Evolutionary conservation across 805 yeast genomes (phyloP).

Genomic region (Priceomyces haplophilus): DNA sequence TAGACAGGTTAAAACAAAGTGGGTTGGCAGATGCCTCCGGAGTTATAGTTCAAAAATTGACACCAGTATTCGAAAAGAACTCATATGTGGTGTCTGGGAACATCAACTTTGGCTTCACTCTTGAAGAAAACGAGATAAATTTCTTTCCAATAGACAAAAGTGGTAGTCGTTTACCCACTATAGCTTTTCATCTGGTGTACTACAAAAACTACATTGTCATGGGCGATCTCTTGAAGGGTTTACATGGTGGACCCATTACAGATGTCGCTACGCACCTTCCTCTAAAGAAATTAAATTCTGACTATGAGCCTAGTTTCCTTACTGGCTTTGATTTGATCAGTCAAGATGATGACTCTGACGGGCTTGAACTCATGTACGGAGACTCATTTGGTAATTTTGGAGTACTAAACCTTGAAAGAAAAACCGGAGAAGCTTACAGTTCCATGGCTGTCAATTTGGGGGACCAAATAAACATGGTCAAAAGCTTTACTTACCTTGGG

Average conservation of each 20-base stretch:
- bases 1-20: slow-evolving; percentile 7
- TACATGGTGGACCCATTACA: slow-evolving; percentile 4
- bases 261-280: background rate
- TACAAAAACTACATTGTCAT: slow-evolving; percentile 6
- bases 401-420: slow-evolving; percentile 1
- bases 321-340: slow-evolving; percentile 12
- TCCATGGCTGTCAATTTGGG: slow-evolving; percentile 22
- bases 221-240: slow-evolving; percentile 20
- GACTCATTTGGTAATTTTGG: slow-evolving; percentile 31
- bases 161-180: slow-evolving; percentile 9
- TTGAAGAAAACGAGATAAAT: background rate
- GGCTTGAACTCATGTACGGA: slow-evolving; percentile 14
- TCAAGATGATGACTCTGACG: background rate
- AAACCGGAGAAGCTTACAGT: slow-evolving; percentile 8
- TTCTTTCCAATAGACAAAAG: background rate
- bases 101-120: slow-evolving; percentile 9
- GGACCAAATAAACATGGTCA: slow-evolving; percentile 27
- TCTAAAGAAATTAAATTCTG: slow-evolving; percentile 3
- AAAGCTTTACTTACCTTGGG: background rate
- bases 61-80: slow-evolving; percentile 9
- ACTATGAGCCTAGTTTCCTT: slow-evolving; percentile 11
- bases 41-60: slow-evolving; percentile 14
- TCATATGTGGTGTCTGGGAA: slow-evolving; percentile 18
- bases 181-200: slow-evolving; percentile 7
- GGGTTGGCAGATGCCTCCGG: slow-evolving; percentile 12